Base-by-base conservation (phyloP, 2,329 filamentous ascomycete genomes). In the Phoma sp. region DNA sequence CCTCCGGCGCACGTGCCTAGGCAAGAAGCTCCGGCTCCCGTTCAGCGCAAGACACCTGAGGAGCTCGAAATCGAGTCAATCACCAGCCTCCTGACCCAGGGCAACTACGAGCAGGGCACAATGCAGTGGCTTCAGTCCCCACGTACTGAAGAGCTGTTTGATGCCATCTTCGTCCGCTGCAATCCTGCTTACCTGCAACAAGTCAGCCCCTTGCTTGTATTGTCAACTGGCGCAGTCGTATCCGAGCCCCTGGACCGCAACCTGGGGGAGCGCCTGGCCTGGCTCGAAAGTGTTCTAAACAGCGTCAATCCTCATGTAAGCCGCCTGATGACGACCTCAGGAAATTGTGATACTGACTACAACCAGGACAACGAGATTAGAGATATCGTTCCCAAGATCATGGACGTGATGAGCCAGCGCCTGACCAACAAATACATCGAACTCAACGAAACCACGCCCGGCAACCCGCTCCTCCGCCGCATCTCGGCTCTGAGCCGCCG, bases 161-260 rank as follows among this genome's bases (percentile, higher is more conserved):
- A 87, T 68, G 78, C 80, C 25, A 77, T 87, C 46, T 87, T 88
- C 65, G 78, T 84, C 22, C 80, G 78, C 49, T 78, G 82, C 62
- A 81, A 83, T 55, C 84, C 85, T 1, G 71, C 75, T 7, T 88
- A 85, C 68, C 75, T 88, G 23, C 74, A 74, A 14, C 75, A 78
- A 35, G 78, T 87, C 14, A 80, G 83, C 27, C 80, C 83, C 2
- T 79, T 88, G 36, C 79, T 87, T 32, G 77, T 80, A 23, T 78
- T 88, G 37, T 86, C 84, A 2, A 83, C 86, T 24, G 83, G 82
- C 47, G 84, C 84, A 22, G 84, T 85, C n/a, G 82, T 87, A 24
- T 86, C 83, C 2, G 79, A 81, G 3, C 79, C 79, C 39, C 74
- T 87, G 52, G 76, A 81, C 27, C 81, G 79, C 8, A 81, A 84